A percentile compares a stretch with the other conserved stretches of the same genome.
Conservation (phyloP, 2,329 filamentous ascomycete species). For the Fusarium scirpi region DNA sequence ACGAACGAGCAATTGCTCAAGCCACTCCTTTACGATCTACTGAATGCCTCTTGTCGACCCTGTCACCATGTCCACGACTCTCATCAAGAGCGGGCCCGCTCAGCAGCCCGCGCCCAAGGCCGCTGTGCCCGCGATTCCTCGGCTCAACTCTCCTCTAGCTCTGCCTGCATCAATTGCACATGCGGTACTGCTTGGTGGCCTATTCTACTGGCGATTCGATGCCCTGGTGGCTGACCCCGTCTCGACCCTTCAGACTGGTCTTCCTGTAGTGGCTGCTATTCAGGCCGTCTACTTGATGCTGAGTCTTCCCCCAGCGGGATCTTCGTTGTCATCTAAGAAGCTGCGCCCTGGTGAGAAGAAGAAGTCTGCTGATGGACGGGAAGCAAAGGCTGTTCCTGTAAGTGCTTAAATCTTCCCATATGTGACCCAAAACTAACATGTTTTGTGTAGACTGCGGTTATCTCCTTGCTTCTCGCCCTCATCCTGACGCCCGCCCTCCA, state of each 20-base stretch:
- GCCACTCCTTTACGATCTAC: slow-evolving; percentile 24
- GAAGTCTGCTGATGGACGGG: slow-evolving; percentile 59
- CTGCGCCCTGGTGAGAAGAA: slow-evolving; percentile 66
- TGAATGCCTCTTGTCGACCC: slow-evolving; percentile 53
- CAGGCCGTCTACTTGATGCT: slow-evolving; percentile 73
- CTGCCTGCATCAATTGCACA: slow-evolving; percentile 73
- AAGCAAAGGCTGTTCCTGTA: slow-evolving; percentile 62
- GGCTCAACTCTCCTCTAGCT: slow-evolving; percentile 54
- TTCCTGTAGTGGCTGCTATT: slow-evolving; percentile 72
- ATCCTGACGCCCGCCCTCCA: slow-evolving; percentile 75
- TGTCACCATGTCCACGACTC: slow-evolving; percentile 55
- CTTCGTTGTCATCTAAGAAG: slow-evolving; percentile 61
- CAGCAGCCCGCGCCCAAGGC: slow-evolving; percentile 46
- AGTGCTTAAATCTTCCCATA: slow-evolving; percentile 35
- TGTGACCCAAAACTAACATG: slow-evolving; percentile 11
- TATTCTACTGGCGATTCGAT: slow-evolving; percentile 73
- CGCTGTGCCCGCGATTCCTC: slow-evolving; percentile 54
- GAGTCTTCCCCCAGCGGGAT: slow-evolving; percentile 72
- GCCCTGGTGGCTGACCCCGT: slow-evolving; percentile 78
- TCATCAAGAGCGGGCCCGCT: slow-evolving; percentile 48
- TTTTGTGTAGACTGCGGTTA: slow-evolving; percentile 56
- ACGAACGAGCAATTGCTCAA: slow-evolving; percentile 33
- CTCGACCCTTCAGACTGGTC: slow-evolving; percentile 68
- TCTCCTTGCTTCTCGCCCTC: slow-evolving; percentile 70
- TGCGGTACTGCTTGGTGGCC: slow-evolving; percentile 72